phyloP scores from a whole-genome alignment of 2,329 filamentous ascomycete species.

The Alternaria infectoria region DNA sequence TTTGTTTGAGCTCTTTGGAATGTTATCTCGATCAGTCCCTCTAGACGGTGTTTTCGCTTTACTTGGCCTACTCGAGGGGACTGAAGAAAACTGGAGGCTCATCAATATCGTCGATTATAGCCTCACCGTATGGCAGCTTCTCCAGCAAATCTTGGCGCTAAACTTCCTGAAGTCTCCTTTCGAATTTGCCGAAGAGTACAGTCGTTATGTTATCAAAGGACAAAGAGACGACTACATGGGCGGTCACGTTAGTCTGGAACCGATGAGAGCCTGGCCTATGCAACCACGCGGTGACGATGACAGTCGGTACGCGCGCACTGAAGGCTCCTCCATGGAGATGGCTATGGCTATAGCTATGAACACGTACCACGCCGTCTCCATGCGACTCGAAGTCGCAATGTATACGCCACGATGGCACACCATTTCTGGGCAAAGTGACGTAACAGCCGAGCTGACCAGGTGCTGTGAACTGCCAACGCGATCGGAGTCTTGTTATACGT shows the following conservation, averaged over 20 bases:
- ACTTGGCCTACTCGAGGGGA: not conserved
- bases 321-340: not conserved
- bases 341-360: too few species aligned
- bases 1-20: not conserved
- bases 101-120: not conserved
- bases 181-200: not conserved
- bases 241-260: not conserved
- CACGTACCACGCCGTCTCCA: too few species aligned
- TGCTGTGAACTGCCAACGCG: too few species aligned
- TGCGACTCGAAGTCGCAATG: not conserved
- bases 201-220: not conserved
- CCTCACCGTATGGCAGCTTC: not conserved
- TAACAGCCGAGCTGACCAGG: too few species aligned
- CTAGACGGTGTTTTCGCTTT: not conserved
- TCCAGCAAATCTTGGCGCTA: not conserved
- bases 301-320: not conserved
- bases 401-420: not conserved
- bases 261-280: rapidly evolving
- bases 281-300: not conserved
- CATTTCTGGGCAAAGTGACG: not conserved
- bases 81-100: not conserved
- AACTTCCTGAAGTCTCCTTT: not conserved
- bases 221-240: not conserved
- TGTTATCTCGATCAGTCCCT: not conserved
- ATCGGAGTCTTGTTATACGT: too few species aligned